Percentiles rank a stretch among this genome's conserved stretches.
These are phyloP conservation scores for Aspergillus haitiensis DNA, from an alignment of 495 filamentous ascomycete species.

Conservation along the genomic window DNA sequence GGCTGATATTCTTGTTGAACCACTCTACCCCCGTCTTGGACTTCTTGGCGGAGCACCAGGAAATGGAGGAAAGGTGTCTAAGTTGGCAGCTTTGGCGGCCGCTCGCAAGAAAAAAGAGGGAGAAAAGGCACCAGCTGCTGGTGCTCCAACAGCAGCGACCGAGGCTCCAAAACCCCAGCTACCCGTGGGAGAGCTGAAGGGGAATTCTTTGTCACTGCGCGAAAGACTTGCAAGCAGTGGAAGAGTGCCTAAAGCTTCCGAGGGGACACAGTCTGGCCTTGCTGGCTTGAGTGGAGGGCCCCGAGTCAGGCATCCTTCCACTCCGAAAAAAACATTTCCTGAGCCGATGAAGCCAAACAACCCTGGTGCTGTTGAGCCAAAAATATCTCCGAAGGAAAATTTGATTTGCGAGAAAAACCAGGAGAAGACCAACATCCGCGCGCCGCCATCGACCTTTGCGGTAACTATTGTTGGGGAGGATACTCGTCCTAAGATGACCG, in stretches of 20 bases:
- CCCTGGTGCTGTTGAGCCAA: conserved; percentile 7
- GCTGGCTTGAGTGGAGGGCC: conserved; percentile 24
- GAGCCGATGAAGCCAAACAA: conserved; percentile 20
- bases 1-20: conserved; percentile 64
- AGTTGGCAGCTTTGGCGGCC: conserved; percentile 86
- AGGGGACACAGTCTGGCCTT: conserved; percentile 28
- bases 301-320: conserved; percentile 21
- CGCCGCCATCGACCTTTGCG: conserved; percentile 67
- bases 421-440: conserved; percentile 33
- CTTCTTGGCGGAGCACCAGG: conserved; percentile 74
- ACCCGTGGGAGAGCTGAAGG: conserved; percentile 27
- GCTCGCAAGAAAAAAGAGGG: conserved; percentile 77
- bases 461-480: conserved; percentile 59
- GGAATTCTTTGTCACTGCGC: conserved; percentile 30
- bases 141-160: conserved; percentile 10
- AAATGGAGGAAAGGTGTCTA: conserved; percentile 70
- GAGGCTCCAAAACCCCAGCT: conserved; percentile 21
- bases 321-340: conserved; percentile 23
- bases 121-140: conserved; percentile 50
- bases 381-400: conserved; percentile 4
- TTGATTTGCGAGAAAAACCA: conserved; percentile 19
- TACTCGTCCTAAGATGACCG: conserved; percentile 32
- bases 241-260: conserved; percentile 34
- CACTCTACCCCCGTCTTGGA: conserved; percentile 57
- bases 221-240: conserved; percentile 41